phyloP scores from a whole-genome alignment of 805 yeast species.

The Lipomyces yamadae region DNA sequence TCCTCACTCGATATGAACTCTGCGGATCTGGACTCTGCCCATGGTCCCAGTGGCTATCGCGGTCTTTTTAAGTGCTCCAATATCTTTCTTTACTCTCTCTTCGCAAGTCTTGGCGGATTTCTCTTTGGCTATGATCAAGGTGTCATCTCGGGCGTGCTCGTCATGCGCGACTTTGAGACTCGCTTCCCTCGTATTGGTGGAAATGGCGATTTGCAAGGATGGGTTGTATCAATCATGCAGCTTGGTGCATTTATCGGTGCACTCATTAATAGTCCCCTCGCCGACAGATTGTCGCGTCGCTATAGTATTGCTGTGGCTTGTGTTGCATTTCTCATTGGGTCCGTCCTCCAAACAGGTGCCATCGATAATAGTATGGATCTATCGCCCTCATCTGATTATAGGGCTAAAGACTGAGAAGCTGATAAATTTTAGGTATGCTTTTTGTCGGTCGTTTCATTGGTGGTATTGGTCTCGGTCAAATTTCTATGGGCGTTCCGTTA shows the following conservation, averaged over 20 bases:
- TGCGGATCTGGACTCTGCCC: conserved; percentile 13
- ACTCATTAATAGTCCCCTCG: conserved; percentile 29
- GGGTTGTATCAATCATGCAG: conserved; percentile 36
- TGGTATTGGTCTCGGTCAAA: conserved; percentile 60
- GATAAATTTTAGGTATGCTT: conserved; percentile 33
- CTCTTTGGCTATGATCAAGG: conserved; percentile 44
- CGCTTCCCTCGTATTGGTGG: conserved; percentile 32
- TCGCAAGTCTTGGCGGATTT: conserved; percentile 44
- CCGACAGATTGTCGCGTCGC: conserved; percentile 35
- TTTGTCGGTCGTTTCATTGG: conserved; percentile 60
- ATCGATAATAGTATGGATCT: conserved; percentile 15
- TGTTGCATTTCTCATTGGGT: conserved; percentile 30
- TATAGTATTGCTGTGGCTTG: conserved; percentile 32
- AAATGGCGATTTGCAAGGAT: conserved; percentile 34
- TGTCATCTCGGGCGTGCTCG: conserved; percentile 40
- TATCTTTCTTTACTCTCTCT: conserved; percentile 38
- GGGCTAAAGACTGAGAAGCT: not conserved
- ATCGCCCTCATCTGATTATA: too few relatives aligned
- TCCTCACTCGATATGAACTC: not conserved
- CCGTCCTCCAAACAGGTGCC: conserved; percentile 33
- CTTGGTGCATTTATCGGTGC: conserved; percentile 38
- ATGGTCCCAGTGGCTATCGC: conserved; percentile 31
- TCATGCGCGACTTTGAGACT: conserved; percentile 38
- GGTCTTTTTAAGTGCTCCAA: conserved; percentile 37
- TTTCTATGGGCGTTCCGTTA: conserved; percentile 55